Evolutionary conservation across 306 rosid genomes (phyloP), one percentile per base, ranked within the genome.

Genomic region (Macrotyloma uniflorum): DNA sequence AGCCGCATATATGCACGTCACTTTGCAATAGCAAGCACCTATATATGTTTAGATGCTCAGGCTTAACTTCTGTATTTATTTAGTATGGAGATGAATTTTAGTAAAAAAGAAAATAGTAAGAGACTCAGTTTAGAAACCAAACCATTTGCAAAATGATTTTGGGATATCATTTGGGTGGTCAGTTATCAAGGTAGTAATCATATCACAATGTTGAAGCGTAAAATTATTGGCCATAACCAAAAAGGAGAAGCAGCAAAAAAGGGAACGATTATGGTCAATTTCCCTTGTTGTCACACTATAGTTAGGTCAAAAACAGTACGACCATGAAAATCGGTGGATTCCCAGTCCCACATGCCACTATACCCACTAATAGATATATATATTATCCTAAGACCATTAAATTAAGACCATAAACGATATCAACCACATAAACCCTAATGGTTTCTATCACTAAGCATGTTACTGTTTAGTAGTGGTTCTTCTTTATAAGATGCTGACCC

Each of bases 331-430:
- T 77, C 1, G 67, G 81, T 46, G 77, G 73, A 50, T 59, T 36
- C 85, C 85, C 70, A 30, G 65, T 36, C 85, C 85, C 70, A 38
- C 50, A 64, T 5, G 65, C 40, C 80, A 68, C 77, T 59, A n/a
- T 8, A n/a, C n/a, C 47, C 49, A 50, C 24, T 4, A 18, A 4
- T 9, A 15, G 18, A 50, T 63, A 4, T 45, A 45, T 40, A 22
- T 26, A n/a, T n/a, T 50, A 57, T 62, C 57, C 57, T 8, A 71
- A 47, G 6, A 32, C 36, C 49, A 32, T 20, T 33, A 33, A 33
- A 54, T 64, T 10, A 58, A 9, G 20, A 54, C 23, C 6, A 67
- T 45, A 46, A 30, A 46, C 38, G 5, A 81, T 58, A 36, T n/a
- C 40, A 75, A 61, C 81, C 67, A 59, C 59, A 68, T 11, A 81